Evolutionary conservation across 2,329 filamentous ascomycete species (phyloP).

Genomic region (Penicillium sp.): DNA sequence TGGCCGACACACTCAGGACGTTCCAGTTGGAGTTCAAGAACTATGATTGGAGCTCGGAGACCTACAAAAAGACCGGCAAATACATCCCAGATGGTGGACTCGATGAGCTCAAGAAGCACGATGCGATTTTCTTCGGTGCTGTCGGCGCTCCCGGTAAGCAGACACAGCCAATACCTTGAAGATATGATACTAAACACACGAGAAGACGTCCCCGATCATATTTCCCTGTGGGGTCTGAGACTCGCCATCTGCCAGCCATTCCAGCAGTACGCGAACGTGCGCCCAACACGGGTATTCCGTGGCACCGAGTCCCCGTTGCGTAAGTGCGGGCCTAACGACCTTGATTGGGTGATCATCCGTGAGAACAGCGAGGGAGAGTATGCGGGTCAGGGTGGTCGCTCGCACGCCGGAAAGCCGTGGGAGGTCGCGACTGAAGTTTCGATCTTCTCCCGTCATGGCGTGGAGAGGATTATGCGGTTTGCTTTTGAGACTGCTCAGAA

Average conservation of each 20-base stretch:
- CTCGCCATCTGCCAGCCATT: conserved; percentile 65
- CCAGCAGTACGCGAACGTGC: conserved; percentile 67
- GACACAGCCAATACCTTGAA: not conserved
- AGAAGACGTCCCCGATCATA: conserved; percentile 61
- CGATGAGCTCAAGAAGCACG: conserved; percentile 55
- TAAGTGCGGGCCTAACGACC: conserved; percentile 54
- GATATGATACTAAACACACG: not conserved
- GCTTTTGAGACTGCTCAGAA: conserved; percentile 60
- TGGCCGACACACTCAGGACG: conserved; percentile 45
- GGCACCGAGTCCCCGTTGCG: conserved; percentile 59
- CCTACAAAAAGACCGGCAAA: conserved; percentile 62
- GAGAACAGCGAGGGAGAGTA: conserved; percentile 68
- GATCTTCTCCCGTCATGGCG: conserved; percentile 60
- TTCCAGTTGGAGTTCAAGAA: conserved; percentile 61
- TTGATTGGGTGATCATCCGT: conserved; percentile 65
- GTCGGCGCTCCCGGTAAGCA: conserved; percentile 57
- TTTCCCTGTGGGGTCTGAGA: conserved; percentile 65
- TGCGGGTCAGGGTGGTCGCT: conserved; percentile 61
- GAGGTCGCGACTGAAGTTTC: conserved; percentile 62
- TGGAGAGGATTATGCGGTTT: conserved; percentile 60
- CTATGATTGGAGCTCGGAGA: conserved; percentile 66
- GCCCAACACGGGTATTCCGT: conserved; percentile 61
- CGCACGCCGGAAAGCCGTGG: conserved; percentile 58
- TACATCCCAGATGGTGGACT: conserved; percentile 63
- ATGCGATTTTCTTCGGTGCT: conserved; percentile 67